Evolutionary conservation across 371 early-diverging fungal species (phyloP).

Genomic region (Circinella umbellata): DNA sequence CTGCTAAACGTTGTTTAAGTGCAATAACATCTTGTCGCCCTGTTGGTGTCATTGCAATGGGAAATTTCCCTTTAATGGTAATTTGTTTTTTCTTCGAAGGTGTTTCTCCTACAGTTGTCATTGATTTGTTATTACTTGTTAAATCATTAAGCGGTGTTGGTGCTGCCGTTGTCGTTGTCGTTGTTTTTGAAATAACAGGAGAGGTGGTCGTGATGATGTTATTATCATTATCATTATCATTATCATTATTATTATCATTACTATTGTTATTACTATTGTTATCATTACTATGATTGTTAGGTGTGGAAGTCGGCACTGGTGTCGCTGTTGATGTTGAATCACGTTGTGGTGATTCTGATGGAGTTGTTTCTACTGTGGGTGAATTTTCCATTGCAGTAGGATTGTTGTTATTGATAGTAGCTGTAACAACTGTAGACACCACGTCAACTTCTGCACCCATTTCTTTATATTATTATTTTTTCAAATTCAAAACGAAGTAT

Average conservation of each 20-base stretch:
- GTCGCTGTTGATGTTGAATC: conserved; percentile 6
- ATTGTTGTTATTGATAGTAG: not conserved
- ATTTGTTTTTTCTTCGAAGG: not conserved
- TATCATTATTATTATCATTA: too few relatives aligned
- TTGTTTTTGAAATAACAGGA: too few relatives aligned
- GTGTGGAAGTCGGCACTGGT: not conserved
- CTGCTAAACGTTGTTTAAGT: conserved; percentile 79
- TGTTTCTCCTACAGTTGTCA: not conserved
- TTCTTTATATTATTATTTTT: not conserved
- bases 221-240: too few relatives aligned
- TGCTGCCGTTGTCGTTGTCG: not conserved
- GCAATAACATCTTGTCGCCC: conserved; percentile 72
- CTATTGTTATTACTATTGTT: too few relatives aligned
- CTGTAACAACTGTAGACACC: not conserved
- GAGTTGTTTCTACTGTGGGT: not conserved
- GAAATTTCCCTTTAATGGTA: conserved; percentile 15
- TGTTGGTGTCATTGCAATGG: conserved; percentile 18
- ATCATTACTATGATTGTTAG: too few relatives aligned
- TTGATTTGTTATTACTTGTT: not conserved
- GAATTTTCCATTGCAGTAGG: not conserved
- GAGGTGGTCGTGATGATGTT: too few relatives aligned
- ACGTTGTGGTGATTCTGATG: not conserved
- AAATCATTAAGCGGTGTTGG: conserved; percentile 5
- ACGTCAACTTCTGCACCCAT: conserved; percentile 4
- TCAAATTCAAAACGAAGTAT: too few relatives aligned